Conservation (phyloP, 2,329 filamentous ascomycete species). For the Arthrobotrys conoides region DNA sequence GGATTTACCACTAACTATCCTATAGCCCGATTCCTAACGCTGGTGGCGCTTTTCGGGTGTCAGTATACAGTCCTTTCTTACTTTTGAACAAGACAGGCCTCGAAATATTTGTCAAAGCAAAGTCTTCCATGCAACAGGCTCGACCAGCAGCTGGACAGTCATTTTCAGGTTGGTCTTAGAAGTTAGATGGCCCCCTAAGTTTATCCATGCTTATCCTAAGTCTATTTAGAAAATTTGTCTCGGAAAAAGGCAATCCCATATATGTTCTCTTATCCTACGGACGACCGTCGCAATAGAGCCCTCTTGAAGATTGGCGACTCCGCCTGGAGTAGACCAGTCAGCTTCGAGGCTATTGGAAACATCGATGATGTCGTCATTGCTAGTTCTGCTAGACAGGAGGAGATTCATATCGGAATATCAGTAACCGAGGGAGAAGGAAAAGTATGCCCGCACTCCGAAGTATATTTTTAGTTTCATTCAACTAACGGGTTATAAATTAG, state of each 20-base stretch:
- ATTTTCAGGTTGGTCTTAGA: slow-evolving; percentile 66
- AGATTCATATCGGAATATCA: slow-evolving; percentile 91
- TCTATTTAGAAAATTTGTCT: slow-evolving; percentile 64
- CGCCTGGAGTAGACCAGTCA: slow-evolving; percentile 96
- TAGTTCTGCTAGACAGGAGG: slow-evolving; percentile 77
- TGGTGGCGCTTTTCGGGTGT: slow-evolving; percentile 95
- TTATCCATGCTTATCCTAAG: neutral
- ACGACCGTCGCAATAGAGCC: slow-evolving; percentile 92
- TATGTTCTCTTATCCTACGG: slow-evolving; percentile 93
- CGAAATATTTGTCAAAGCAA: slow-evolving; percentile 87
- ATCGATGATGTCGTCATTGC: slow-evolving; percentile 88
- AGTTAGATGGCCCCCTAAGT: slow-evolving; percentile 6
- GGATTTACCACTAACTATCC: neutral
- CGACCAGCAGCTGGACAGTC: slow-evolving; percentile 87
- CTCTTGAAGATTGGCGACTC: slow-evolving; percentile 90
- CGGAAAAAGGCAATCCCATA: slow-evolving; percentile 83
- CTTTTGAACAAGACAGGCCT: slow-evolving; percentile 95
- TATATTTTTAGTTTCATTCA: slow-evolving; percentile 12
- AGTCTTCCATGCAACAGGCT: slow-evolving; percentile 86
- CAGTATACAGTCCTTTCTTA: slow-evolving; percentile 94
- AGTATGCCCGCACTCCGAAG: slow-evolving; percentile 56
- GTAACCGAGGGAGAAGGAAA: slow-evolving; percentile 94
- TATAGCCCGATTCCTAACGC: slow-evolving; percentile 82
- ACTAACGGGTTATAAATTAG: slow-evolving; percentile 56
- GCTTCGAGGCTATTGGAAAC: slow-evolving; percentile 97